Conservation (phyloP, 2,329 filamentous ascomycete species). For the Xylariaceae sp. region DNA sequence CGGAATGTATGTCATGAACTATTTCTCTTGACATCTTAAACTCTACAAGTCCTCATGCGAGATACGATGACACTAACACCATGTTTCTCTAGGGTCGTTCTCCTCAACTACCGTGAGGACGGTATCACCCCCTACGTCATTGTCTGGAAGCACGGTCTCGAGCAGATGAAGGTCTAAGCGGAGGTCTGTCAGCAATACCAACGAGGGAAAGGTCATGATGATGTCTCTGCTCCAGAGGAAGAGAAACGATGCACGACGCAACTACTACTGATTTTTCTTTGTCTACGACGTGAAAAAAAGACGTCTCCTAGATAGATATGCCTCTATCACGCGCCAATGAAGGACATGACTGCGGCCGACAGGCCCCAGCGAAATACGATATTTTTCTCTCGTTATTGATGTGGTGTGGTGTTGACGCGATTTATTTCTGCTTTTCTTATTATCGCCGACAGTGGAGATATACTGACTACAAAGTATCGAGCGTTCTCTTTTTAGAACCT, state of each 20-base stretch:
- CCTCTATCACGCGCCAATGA: constrained; percentile 14
- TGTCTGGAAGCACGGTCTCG: constrained; percentile 93
- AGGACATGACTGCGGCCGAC: neutral
- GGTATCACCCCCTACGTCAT: constrained; percentile 85
- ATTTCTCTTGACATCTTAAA: neutral
- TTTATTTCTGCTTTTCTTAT: no score
- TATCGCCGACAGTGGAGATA: neutral
- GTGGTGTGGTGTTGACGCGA: neutral
- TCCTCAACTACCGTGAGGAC: constrained; percentile 97
- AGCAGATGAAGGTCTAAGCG: constrained; percentile 84
- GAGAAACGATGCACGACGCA: constrained; percentile 19
- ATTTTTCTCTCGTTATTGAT: constrained; percentile 3
- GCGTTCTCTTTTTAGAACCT: constrained; percentile 32
- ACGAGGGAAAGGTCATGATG: constrained; percentile 1
- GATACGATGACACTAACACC: neutral
- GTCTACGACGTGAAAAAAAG: constrained; percentile 13
- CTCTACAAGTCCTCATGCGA: no score
- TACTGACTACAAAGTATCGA: neutral
- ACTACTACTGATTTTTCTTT: constrained; percentile 19
- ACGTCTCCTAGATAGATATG: constrained; percentile 21
- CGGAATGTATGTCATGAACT: constrained; percentile 69
- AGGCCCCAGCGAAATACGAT: constrained; percentile 16
- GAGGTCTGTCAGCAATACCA: neutral
- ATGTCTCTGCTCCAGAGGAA: constrained; percentile 6
- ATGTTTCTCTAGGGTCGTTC: constrained; percentile 63